Percentiles rank a stretch among this genome's conserved stretches.
Evolutionary conservation across 2,329 filamentous ascomycete genomes (phyloP).

Genomic region (Paecilomyces dactylethromorphus): DNA sequence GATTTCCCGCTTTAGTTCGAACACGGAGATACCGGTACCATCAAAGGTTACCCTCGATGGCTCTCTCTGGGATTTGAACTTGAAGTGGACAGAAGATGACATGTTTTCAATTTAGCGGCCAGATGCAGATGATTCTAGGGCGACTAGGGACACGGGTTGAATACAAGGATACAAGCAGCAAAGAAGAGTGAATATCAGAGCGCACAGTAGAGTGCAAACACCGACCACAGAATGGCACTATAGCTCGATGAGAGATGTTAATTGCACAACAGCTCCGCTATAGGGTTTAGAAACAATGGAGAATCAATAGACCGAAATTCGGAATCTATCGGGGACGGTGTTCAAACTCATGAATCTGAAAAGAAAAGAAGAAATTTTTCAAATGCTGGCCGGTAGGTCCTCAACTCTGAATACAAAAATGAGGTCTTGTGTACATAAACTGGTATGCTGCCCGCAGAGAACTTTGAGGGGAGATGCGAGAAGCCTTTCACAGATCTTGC

Average conservation of each 20-base stretch:
- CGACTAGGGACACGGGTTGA: constrained; percentile 23
- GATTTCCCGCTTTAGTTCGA: constrained; percentile 97
- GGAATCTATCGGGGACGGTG: constrained; percentile 19
- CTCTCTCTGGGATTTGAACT: constrained; percentile 98
- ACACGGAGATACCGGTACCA: constrained; percentile 94
- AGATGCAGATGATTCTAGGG: constrained; percentile 17
- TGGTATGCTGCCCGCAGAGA: constrained; percentile 11
- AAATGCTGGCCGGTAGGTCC: constrained; percentile 18
- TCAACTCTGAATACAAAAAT: constrained; percentile 29
- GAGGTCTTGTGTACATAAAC: constrained; percentile 23
- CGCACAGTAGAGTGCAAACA: neutral
- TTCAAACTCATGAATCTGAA: constrained; percentile 16
- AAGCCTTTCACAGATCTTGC: neutral
- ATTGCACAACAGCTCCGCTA: neutral
- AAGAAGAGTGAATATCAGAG: constrained; percentile 9
- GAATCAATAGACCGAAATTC: constrained; percentile 15
- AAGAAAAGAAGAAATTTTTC: constrained; percentile 15
- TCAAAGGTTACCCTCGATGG: constrained; percentile 92
- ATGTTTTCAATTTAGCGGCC: constrained; percentile 51
- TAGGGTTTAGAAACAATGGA: constrained; percentile 10
- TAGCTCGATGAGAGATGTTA: constrained; percentile 8
- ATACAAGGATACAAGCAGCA: constrained; percentile 19
- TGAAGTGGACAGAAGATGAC: constrained; percentile 98
- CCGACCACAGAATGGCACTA: constrained; percentile 2
- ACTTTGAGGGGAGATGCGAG: constrained; percentile 3